These are phyloP conservation scores for Xylariales sp. DNA, from an alignment of 2,329 filamentous ascomycete genomes.

Conservation along the genomic window DNA sequence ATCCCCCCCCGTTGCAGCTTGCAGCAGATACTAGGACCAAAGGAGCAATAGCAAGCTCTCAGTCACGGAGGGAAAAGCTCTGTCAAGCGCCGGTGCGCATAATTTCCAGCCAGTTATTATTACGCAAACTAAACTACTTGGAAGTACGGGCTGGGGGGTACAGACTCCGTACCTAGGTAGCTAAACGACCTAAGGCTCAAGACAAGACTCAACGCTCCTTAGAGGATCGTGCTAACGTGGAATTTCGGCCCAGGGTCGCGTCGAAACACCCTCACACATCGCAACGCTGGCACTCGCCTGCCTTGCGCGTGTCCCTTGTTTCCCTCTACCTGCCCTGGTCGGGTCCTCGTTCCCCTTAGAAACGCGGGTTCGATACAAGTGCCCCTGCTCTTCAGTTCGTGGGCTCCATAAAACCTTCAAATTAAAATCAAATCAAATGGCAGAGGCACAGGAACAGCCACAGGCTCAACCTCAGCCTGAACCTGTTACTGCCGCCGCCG, in stretches of 20 bases:
- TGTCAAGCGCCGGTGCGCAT: constrained; percentile 9
- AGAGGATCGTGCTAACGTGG: constrained; percentile 15
- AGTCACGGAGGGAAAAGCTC: constrained; percentile 21
- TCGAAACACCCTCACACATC: constrained; percentile 21
- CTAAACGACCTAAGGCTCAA: background rate
- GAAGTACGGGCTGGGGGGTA: too few relatives aligned
- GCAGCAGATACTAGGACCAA: constrained; percentile 23
- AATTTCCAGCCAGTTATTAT: constrained; percentile 27
- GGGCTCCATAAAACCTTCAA: constrained; percentile 28
- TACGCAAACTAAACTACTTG: too few relatives aligned
- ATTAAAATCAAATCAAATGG: constrained; percentile 33
- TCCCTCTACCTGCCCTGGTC: constrained; percentile 22
- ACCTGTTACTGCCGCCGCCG: constrained; percentile 27
- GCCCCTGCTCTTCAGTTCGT: constrained; percentile 28
- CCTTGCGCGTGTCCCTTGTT: constrained; percentile 6
- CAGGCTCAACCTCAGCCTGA: constrained; percentile 29
- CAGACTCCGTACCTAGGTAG: too few relatives aligned
- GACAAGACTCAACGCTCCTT: constrained; percentile 15
- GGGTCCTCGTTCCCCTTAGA: constrained; percentile 28
- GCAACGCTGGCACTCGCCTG: constrained; percentile 6
- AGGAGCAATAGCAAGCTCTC: constrained; percentile 21
- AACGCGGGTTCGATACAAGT: constrained; percentile 17
- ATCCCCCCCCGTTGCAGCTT: constrained; percentile 14
- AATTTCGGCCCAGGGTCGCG: constrained; percentile 32
- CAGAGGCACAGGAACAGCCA: constrained; percentile 30